These are phyloP conservation scores for Hortiboletus campestris DNA, from an alignment of 768 basidiomycete species.

Conservation along the genomic window DNA sequence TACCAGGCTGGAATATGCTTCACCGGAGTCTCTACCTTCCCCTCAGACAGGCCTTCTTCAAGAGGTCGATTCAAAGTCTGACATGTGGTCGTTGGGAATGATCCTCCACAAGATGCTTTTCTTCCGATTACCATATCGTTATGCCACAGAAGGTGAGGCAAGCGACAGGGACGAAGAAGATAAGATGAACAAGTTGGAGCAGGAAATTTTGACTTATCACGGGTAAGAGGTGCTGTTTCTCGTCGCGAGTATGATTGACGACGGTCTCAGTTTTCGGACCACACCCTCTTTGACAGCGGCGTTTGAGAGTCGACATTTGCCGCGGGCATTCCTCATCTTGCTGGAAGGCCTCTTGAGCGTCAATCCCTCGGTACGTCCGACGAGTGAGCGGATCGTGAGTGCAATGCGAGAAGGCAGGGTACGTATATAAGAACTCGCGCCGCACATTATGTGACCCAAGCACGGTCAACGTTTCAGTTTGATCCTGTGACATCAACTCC, in stretches of 20 bases:
- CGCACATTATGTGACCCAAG: not conserved
- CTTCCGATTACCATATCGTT: slow-evolving; percentile 82
- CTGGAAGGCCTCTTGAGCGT: slow-evolving; percentile 71
- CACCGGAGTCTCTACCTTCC: slow-evolving; percentile 82
- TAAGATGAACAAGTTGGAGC: slow-evolving; percentile 67
- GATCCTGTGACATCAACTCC: slow-evolving; percentile 17
- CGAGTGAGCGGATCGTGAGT: slow-evolving; percentile 65
- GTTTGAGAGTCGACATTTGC: slow-evolving; percentile 72
- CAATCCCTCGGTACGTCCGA: slow-evolving; percentile 58
- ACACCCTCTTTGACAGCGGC: slow-evolving; percentile 47
- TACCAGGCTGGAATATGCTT: slow-evolving; percentile 75
- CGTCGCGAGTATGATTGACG: slow-evolving; percentile 6
- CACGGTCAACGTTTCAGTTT: slow-evolving; percentile 24
- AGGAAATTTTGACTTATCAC: slow-evolving; percentile 69
- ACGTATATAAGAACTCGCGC: slow-evolving; percentile 23
- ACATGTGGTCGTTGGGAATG: slow-evolving; percentile 98
- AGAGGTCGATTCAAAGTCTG: slow-evolving; percentile 82
- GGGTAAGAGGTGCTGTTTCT: slow-evolving; percentile 48
- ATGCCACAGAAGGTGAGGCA: slow-evolving; percentile 60
- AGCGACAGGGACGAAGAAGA: slow-evolving; percentile 51
- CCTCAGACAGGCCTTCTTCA: slow-evolving; percentile 61
- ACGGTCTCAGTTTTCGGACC: slow-evolving; percentile 47
- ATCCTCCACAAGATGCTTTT: slow-evolving; percentile 92
- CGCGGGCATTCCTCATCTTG: slow-evolving; percentile 66
- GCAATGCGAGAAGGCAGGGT: slow-evolving; percentile 75